These are phyloP conservation scores for Nakaseomyces nivariensis DNA, from an alignment of 1,139 yeast species.

Conservation along the genomic window DNA sequence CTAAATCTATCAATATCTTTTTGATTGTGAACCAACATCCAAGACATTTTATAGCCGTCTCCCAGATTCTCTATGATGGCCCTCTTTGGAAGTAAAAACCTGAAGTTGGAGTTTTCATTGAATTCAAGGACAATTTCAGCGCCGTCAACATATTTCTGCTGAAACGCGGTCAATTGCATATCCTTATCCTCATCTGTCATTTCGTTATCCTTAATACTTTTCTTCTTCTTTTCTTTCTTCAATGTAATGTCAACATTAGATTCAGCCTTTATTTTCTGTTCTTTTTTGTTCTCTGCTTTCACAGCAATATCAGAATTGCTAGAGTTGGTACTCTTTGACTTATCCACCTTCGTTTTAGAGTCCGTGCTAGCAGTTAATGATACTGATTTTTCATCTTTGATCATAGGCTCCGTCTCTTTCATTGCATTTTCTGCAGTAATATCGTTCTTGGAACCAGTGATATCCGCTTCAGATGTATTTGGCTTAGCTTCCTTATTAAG, in stretches of 20 bases:
- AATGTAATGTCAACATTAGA: too few relatives aligned
- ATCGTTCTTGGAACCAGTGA: too few relatives aligned
- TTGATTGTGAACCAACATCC: slow-evolving; percentile 26
- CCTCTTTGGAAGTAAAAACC: slow-evolving; percentile 67
- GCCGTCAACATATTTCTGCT: slow-evolving; percentile 54
- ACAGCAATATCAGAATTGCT: too few relatives aligned
- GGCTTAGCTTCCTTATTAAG: too few relatives aligned
- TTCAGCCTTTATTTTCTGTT: not conserved
- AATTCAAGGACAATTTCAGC: slow-evolving; percentile 81
- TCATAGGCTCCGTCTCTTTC: too few relatives aligned
- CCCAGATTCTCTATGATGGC: slow-evolving; percentile 51
- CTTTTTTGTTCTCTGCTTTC: not conserved
- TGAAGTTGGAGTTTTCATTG: slow-evolving; percentile 64
- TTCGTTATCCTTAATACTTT: slow-evolving; percentile 12
- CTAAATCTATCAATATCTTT: slow-evolving; percentile 20
- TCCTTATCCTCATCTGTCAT: slow-evolving; percentile 33
- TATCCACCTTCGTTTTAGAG: too few relatives aligned
- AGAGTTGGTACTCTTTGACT: too few relatives aligned
- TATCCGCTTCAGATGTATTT: too few relatives aligned
- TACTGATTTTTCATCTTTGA: too few relatives aligned
- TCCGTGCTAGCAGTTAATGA: too few relatives aligned
- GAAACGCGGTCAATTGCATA: slow-evolving; percentile 53
- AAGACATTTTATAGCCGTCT: slow-evolving; percentile 22
- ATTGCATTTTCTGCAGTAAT: too few relatives aligned
- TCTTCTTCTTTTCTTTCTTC: slow-evolving; percentile 10